Conservation (phyloP, 371 early-diverging fungal genomes). For the Zychaea mexicana region DNA sequence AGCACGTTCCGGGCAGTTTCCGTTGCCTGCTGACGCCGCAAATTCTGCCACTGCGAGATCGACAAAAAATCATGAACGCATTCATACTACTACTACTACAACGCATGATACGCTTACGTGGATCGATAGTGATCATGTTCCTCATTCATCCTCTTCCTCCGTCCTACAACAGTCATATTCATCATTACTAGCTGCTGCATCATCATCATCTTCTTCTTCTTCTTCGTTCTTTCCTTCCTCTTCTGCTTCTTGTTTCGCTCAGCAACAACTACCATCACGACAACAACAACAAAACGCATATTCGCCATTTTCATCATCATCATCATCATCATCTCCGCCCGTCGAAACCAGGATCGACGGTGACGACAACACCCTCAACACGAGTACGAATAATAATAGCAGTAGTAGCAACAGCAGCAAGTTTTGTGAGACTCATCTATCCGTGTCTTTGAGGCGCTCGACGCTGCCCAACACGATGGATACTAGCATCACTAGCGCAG, state of each 20-base stretch:
- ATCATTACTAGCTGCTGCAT: background rate
- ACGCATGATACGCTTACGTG: slow-evolving; percentile 21
- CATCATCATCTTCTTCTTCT: background rate
- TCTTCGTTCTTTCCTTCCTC: too few species aligned
- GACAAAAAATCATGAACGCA: too few species aligned
- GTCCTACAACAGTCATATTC: background rate
- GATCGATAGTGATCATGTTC: slow-evolving; percentile 22
- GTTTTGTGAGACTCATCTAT: slow-evolving; percentile 18
- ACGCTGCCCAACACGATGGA: background rate
- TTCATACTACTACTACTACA: background rate
- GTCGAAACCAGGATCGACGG: too few species aligned
- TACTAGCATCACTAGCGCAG: background rate
- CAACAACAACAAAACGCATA: slow-evolving; percentile 1
- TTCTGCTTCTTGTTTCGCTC: too few species aligned
- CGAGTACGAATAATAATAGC: background rate
- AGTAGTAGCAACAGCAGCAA: slow-evolving; percentile 5
- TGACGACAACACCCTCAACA: background rate
- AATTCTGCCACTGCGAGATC: too few species aligned
- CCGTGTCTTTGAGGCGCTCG: slow-evolving; percentile 13
- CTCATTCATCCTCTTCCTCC: slow-evolving; percentile 1
- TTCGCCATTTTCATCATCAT: background rate
- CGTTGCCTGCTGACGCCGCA: background rate
- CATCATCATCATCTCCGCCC: background rate
- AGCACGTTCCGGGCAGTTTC: background rate
- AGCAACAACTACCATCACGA: background rate